Evolutionary conservation across 2,329 filamentous ascomycete genomes (phyloP).

Genomic region (Pseudocercospora eumusae): DNA sequence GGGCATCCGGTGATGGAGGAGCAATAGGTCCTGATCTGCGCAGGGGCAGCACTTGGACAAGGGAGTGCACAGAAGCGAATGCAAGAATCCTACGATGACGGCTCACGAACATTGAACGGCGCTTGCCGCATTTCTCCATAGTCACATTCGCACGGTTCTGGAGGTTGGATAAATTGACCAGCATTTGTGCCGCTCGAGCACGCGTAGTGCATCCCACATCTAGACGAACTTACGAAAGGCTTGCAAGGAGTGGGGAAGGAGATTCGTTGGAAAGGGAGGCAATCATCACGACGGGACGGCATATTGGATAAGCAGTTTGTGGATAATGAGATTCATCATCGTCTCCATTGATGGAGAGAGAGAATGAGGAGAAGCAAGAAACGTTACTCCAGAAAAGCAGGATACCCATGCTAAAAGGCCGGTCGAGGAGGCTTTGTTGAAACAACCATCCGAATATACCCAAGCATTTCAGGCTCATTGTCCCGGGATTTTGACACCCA

Average conservation of each 20-base stretch:
- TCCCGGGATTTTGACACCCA: neutral
- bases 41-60: neutral
- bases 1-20: neutral
- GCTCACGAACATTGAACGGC: neutral
- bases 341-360: no score
- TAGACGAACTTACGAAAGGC: constrained; percentile 2
- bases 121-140: neutral
- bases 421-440: constrained; percentile 1
- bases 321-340: neutral
- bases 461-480: neutral
- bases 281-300: neutral
- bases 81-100: neutral
- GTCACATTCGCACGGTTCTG: neutral
- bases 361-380: constrained; percentile 1
- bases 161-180: neutral
- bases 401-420: constrained; percentile 2
- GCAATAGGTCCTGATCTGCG: neutral
- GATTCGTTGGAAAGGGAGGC: neutral
- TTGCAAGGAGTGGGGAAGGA: neutral
- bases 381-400: neutral
- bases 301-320: neutral
- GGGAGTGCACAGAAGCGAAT: neutral
- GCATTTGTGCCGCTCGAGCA: neutral
- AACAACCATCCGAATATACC: neutral
- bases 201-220: constrained; percentile 4